These are phyloP conservation scores for Vitis amurensis DNA, from an alignment of 164 flowering plant species.

Conservation along the genomic window DNA sequence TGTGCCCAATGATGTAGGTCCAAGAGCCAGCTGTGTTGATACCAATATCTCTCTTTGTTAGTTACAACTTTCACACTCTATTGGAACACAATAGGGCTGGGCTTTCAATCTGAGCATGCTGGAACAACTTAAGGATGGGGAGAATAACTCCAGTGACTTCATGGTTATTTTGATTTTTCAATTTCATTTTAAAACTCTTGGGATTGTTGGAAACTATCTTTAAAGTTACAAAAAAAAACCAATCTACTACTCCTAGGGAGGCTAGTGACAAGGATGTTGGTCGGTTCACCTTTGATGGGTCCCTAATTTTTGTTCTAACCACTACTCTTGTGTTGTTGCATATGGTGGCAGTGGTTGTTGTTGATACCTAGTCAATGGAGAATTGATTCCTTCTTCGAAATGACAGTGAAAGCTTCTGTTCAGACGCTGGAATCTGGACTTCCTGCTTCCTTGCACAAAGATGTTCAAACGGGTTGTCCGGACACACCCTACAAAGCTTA, in stretches of 20 bases:
- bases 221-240: conserved; percentile 46
- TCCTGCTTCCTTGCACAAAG: too few species aligned
- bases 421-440: too few species aligned
- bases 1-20: too few species aligned
- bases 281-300: conserved; percentile 46
- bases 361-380: too few species aligned
- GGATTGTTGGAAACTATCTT: conserved; percentile 45
- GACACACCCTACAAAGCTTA: too few species aligned
- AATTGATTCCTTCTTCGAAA: too few species aligned
- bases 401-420: too few species aligned
- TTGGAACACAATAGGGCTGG: conserved; percentile 33
- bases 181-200: conserved; percentile 33
- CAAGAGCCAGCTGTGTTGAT: too few species aligned
- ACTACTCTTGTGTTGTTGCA: conserved; percentile 40
- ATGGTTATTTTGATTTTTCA: conserved; percentile 38
- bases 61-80: conserved; percentile 28
- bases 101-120: conserved; percentile 43
- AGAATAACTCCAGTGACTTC: conserved; percentile 33
- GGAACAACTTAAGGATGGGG: conserved; percentile 43
- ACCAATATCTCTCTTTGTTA: conserved; percentile 16
- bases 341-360: conserved; percentile 26
- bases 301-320: conserved; percentile 42
- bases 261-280: conserved; percentile 9
- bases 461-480: too few species aligned
- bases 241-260: background rate